Base-by-base conservation (phyloP, 345 rosid genomes). In the Boechera retrofracta region DNA sequence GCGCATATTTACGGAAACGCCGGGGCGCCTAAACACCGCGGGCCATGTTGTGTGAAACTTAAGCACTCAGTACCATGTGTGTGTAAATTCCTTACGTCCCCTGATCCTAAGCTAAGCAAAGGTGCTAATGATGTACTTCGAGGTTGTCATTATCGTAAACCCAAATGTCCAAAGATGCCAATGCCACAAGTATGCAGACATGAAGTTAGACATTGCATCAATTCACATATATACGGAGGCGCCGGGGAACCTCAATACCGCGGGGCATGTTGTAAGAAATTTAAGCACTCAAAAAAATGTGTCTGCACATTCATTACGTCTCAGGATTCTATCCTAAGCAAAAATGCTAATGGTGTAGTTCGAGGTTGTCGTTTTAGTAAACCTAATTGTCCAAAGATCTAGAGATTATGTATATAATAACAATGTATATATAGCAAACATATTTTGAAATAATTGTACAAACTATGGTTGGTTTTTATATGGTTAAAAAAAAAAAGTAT, bases 401-500 rank as follows among this genome's bases (percentile, higher is more conserved):
- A 36, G 64, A 36, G 29, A 36, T 59, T 59, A n/a, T 33, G 16
- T 59, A 36, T 59, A 10, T 59, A 59, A 59, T 9, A n/a, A 4
- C 44, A 35, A 59, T 59, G 64, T 59, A 59, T 59, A 51, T 51
- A 59, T n/a, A 35, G 39, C 28, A 35, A 35, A 59, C 6, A 32
- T 32, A 15, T 7, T n/a, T 31, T 32, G 0, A 35, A 33, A 16
- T 59, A 35, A 8, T 15, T 59, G 11, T 58, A 58, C 1, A 58
- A 29, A 32, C 31, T 31, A 5, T 31, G 18, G 8, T 55, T 55
- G 5, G 38, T 31, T 31, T 54, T 56, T 31, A 5, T 13, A 56
- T 31, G 10, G 38, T 56, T 13, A 1, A 6, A 28, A 28, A 28
- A 21, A 24, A 21, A 1, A 10, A 10, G n/a, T 31, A 29, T 55